Evolutionary conservation across 2,329 filamentous ascomycete genomes (phyloP).

Genomic region (Neonectria ditissima): DNA sequence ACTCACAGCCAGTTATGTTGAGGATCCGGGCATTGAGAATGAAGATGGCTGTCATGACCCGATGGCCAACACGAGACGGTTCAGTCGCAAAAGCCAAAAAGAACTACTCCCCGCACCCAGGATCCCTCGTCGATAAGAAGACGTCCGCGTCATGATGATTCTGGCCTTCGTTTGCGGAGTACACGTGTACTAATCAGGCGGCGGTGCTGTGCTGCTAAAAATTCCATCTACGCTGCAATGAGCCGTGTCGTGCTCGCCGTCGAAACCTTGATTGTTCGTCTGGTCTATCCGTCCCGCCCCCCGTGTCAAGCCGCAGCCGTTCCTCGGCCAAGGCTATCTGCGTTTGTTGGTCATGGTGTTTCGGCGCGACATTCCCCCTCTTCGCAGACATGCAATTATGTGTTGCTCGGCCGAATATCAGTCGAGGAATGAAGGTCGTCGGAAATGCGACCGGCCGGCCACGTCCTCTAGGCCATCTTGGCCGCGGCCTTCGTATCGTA

Average conservation of each 20-base stretch:
- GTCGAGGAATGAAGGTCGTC: constrained; percentile 12
- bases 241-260: constrained; percentile 3
- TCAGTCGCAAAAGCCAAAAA: constrained; percentile 17
- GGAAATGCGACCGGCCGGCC: constrained; percentile 17
- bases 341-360: no score
- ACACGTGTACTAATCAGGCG: not conserved
- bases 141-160: constrained; percentile 13
- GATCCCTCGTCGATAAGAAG: constrained; percentile 3
- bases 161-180: not conserved
- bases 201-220: no score
- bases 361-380: not conserved
- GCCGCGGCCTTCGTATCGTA: not conserved
- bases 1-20: no score
- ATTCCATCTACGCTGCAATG: not conserved
- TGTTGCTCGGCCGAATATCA: constrained; percentile 4
- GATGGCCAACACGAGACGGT: constrained; percentile 7
- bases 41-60: constrained; percentile 12
- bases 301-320: not conserved
- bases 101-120: not conserved
- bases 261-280: not conserved
- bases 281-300: not conserved
- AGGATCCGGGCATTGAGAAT: constrained; percentile 1
- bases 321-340: not conserved
- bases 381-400: constrained; percentile 3
- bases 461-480: not conserved